These are phyloP conservation scores for Pleurotus giganteus DNA, from an alignment of 768 basidiomycete genomes.

Conservation along the genomic window DNA sequence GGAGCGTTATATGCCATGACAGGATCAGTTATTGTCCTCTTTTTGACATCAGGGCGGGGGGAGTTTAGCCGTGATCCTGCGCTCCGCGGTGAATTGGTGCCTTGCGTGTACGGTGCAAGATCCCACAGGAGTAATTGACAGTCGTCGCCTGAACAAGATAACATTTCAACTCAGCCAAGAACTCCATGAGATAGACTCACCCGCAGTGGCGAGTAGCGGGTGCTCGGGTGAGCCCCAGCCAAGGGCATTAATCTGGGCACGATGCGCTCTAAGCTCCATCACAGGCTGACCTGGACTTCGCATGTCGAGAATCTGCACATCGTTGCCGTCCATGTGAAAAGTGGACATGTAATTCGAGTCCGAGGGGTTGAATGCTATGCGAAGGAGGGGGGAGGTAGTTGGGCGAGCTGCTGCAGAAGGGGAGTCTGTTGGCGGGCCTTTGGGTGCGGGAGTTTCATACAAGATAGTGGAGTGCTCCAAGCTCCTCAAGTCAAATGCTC, in stretches of 20 bases:
- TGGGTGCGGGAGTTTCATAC: slow-evolving; percentile 88
- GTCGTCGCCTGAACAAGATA: slow-evolving; percentile 70
- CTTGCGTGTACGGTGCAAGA: slow-evolving; percentile 61
- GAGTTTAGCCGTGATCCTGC: slow-evolving; percentile 73
- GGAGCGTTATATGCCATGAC: slow-evolving; percentile 81
- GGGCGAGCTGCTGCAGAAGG: slow-evolving; percentile 62
- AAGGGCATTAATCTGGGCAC: slow-evolving; percentile 78
- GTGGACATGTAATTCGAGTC: slow-evolving; percentile 96
- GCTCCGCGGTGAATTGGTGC: slow-evolving; percentile 67
- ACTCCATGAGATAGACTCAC: slow-evolving; percentile 37
- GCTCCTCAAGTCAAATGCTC: slow-evolving; percentile 94
- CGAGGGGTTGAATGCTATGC: slow-evolving; percentile 88
- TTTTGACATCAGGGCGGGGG: slow-evolving; percentile 79
- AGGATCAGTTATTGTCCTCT: slow-evolving; percentile 70
- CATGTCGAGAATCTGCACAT: slow-evolving; percentile 95
- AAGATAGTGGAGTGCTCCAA: slow-evolving; percentile 98
- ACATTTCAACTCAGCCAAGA: neutral
- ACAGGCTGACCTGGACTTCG: slow-evolving; percentile 94
- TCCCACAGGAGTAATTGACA: slow-evolving; percentile 95
- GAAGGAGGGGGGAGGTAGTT: slow-evolving; percentile 76
- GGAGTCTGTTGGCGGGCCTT: slow-evolving; percentile 59
- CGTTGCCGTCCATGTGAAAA: slow-evolving; percentile 89
- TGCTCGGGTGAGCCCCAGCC: slow-evolving; percentile 88
- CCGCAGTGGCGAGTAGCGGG: slow-evolving; percentile 84
- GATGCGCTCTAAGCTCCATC: slow-evolving; percentile 85